These are phyloP conservation scores for Thelonectria olida DNA, from an alignment of 2,329 filamentous ascomycete genomes.

Conservation along the genomic window DNA sequence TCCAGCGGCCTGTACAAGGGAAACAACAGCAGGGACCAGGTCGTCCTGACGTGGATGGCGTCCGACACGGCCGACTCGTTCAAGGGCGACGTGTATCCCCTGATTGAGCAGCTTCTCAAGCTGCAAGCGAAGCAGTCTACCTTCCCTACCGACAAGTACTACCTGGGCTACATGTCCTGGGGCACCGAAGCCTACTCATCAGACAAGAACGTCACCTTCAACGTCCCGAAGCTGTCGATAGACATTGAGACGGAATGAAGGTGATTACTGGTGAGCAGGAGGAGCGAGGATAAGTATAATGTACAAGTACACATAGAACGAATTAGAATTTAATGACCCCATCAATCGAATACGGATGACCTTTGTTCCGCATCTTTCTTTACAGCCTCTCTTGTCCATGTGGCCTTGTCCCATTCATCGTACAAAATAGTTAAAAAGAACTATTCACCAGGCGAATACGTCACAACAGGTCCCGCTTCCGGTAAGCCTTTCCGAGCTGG, in stretches of 20 bases:
- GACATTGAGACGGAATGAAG: slow-evolving; percentile 46
- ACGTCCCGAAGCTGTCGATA: slow-evolving; percentile 51
- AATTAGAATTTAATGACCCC: slow-evolving; percentile 30
- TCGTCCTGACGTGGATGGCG: slow-evolving; percentile 61
- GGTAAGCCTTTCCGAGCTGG: not conserved
- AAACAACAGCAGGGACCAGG: slow-evolving; percentile 51
- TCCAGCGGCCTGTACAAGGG: slow-evolving; percentile 53
- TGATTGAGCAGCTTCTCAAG: slow-evolving; percentile 53
- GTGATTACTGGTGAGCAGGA: not conserved
- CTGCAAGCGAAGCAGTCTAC: slow-evolving; percentile 41
- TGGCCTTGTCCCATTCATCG: no score
- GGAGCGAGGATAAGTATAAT: slow-evolving; percentile 12
- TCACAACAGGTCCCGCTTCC: not conserved
- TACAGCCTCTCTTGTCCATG: no score
- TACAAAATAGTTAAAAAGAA: no score
- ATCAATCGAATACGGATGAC: no score
- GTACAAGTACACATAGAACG: slow-evolving; percentile 23
- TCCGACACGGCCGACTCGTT: slow-evolving; percentile 49
- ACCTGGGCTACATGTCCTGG: slow-evolving; percentile 61
- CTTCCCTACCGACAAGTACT: slow-evolving; percentile 53
- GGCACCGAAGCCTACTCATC: slow-evolving; percentile 60
- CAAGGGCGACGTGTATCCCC: slow-evolving; percentile 55
- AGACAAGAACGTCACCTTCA: slow-evolving; percentile 57
- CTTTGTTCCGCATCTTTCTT: no score
- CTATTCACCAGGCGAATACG: no score